Evolutionary conservation across 768 basidiomycete species (phyloP).

Genomic region (Dacryopinax spathularia): DNA sequence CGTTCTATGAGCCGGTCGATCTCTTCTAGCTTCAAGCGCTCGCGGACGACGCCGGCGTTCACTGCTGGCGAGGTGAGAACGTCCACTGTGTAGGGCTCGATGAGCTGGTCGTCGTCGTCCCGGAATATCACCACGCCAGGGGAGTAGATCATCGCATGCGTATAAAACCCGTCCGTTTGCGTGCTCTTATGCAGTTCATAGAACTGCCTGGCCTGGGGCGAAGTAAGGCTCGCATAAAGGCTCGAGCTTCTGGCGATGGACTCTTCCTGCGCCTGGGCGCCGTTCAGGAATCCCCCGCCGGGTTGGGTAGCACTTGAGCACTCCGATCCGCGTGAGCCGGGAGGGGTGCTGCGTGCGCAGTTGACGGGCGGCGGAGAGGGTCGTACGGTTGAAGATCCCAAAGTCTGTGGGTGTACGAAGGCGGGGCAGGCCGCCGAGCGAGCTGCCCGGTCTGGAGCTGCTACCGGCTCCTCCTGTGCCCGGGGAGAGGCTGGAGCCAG

Average conservation of each 20-base stretch:
- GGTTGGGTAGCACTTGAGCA: constrained; percentile 49
- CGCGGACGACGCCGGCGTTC: constrained; percentile 43
- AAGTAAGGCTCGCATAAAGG: constrained; percentile 47
- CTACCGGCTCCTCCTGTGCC: too few species aligned
- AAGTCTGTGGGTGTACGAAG: not conserved
- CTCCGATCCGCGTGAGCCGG: not conserved
- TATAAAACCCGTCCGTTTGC: constrained; percentile 42
- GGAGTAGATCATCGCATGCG: constrained; percentile 68
- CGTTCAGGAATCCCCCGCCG: constrained; percentile 60
- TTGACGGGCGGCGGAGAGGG: not conserved
- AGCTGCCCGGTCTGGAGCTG: not conserved
- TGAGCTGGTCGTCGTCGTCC: constrained; percentile 44
- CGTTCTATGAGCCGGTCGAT: constrained; percentile 33
- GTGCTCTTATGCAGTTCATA: constrained; percentile 42
- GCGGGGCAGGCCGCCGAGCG: not conserved
- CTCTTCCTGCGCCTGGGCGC: constrained; percentile 69
- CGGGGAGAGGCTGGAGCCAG: too few species aligned
- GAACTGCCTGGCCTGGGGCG: constrained; percentile 41
- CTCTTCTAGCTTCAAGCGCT: constrained; percentile 21
- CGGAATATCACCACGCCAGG: constrained; percentile 49
- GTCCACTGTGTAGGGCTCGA: constrained; percentile 44
- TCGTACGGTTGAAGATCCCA: constrained; percentile 2
- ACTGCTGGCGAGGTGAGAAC: constrained; percentile 63
- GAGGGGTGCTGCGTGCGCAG: not conserved
- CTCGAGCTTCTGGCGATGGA: constrained; percentile 64